Evolutionary conservation across 2,329 filamentous ascomycete genomes (phyloP), one percentile per base, ranked within the genome.

Genomic region (Pseudogymnoascus verrucosus): DNA sequence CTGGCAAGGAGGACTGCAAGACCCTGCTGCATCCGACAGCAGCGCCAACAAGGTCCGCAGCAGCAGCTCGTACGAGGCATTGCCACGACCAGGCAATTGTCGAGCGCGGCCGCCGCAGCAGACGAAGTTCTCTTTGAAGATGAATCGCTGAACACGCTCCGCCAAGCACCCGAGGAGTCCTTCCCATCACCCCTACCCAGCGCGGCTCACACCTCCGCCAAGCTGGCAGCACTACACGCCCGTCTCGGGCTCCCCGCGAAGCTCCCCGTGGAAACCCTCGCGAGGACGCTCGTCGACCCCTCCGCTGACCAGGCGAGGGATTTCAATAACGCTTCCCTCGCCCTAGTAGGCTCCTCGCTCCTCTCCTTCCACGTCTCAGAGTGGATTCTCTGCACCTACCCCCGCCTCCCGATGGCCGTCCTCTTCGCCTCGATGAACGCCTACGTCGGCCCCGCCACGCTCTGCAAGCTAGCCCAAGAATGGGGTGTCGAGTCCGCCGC

Each of bases 401-500:
- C 95, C 12, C 91, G 95, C 60, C 83, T 99, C 63, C 95, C 95
- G 62, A 89, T 95, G 83, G 78, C 84, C n/a, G 89, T 99, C 64
- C 79, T 96, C 62, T 96, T 91, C 77, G 87, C 92, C 62, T 89
- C 91, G 34, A 88, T 96, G 79, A 88, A 89, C 71, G 92, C 90
- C 57, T 98, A 91, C 74, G 83, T 88, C 57, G 95, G 95, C 4
- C 83, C 85, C 5, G 84, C 86, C 68, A 87, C 93, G 0, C 82
- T 98, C 57, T 80, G 87, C 61, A 80, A 86, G 19, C 83, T 98
- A 68, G 86, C 90, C 14, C 80, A 83, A 66, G 89, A 95, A 78
- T 99, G 95, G 95, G 95, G 95, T 77, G 86, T 98, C 14, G 93
- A 98, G 75, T 78, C 82, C 47, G 93, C 91, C n/a, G 90, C 89